phyloP scores from a whole-genome alignment of 2,329 filamentous ascomycete species.

The Corinectria fuckeliana region DNA sequence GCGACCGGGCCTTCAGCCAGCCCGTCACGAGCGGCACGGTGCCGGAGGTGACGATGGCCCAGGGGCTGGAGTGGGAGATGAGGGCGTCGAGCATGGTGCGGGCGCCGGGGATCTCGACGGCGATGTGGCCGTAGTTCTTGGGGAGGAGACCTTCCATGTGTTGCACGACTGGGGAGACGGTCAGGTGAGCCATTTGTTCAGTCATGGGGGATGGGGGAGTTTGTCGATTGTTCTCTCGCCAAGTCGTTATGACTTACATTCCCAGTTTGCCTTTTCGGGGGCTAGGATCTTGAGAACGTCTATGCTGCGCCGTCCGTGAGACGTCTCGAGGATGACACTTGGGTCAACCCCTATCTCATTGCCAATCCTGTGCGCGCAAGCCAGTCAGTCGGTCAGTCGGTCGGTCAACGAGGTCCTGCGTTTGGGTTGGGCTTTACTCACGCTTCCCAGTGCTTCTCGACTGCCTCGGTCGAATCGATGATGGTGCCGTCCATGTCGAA shows the following conservation, averaged over 20 bases:
- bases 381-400: background rate
- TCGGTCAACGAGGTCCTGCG: background rate
- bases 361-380: constrained; percentile 65
- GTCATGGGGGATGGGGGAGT: background rate
- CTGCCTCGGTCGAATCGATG: constrained; percentile 79
- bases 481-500: constrained; percentile 86
- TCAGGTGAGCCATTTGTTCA: constrained; percentile 17
- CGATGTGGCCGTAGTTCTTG: constrained; percentile 76
- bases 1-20: constrained; percentile 72
- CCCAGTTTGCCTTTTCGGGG: constrained; percentile 88
- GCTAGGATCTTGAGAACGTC: constrained; percentile 82
- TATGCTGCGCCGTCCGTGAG: constrained; percentile 88
- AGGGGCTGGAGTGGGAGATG: constrained; percentile 67
- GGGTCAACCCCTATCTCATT: constrained; percentile 84
- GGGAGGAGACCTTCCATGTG: constrained; percentile 81
- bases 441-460: constrained; percentile 79
- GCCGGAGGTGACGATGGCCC: constrained; percentile 87
- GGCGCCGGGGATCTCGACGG: constrained; percentile 85
- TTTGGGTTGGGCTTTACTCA: constrained; percentile 45
- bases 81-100: constrained; percentile 72
- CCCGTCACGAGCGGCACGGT: constrained; percentile 71
- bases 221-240: background rate
- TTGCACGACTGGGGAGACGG: constrained; percentile 69
- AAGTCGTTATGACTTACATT: constrained; percentile 74
- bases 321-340: constrained; percentile 85